Evolutionary conservation across 2,329 filamentous ascomycete species (phyloP), one percentile per base, ranked within the genome.

Genomic region (Rhinocladiella mackenziei): DNA sequence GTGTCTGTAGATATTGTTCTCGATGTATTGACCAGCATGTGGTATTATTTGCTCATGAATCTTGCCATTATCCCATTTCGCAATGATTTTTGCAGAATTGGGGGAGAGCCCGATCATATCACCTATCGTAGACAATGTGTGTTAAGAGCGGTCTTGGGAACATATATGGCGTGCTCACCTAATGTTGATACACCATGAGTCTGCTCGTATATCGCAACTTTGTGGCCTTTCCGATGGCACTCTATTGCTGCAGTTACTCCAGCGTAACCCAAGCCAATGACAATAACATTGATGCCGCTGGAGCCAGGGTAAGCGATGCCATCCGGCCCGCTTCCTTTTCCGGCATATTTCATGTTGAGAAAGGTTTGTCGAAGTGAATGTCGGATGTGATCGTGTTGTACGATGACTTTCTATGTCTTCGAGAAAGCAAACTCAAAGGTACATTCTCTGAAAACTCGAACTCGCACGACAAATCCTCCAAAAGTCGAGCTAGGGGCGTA

Each of bases 221-320:
- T 64, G 56, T 81, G 78, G 10, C 78, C 79, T 53, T 81, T 75
- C 9, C 76, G 72, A 48, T 75, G 70, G 55, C 77, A 80, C 62
- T 83, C 79, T 46, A 82, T 79, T 32, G 78, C 78, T 13, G 77
- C 75, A 8, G 76, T 76, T n/a, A 81, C 66, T 6, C 78, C 78
- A 19, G 76, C 78, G 50, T 81, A 82, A 17, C 78, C 78, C 64
- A 41, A 19, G 4, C 39, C 39, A 18, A 40, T 32, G 19, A 40
- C 15, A 17, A 40, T 40, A 6, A 40, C 38, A 4, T 19, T 40
- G 29, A 40, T 40, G 18, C 26, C 26, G 14, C 38, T 40, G 20
- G 38, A 40, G 15, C 20, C 20, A 13, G 38, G 38, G 5, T 22
- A 22, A 8, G 15, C 26, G 14, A 40, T 17, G 9, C 38, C 38